Base-by-base conservation (phyloP, 306 rosid species). In the Medicago lupulina region DNA sequence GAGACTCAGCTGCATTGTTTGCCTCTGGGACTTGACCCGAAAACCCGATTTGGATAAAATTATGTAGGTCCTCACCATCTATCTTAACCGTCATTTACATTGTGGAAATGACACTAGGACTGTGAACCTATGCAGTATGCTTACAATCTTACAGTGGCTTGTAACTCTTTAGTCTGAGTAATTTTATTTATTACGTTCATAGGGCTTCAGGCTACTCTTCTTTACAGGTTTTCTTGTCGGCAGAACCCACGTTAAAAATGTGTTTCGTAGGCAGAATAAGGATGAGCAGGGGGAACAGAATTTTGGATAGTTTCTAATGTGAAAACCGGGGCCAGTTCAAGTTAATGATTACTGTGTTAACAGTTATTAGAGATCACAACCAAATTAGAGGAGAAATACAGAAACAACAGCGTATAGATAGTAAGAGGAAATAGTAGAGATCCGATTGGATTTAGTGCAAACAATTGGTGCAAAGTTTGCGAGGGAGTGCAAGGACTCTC, bases 181-280 rank as follows among this genome's bases (percentile, higher is more conserved):
- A 38, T 68, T 16, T 58, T 75, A 47, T 62, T 40, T 54, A 73
- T 65, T 38, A 43, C 11, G 44, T 75, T 23, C 25, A 41, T 76
- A 62, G 62, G 64, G 51, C 62, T 63, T 15, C 55, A 55, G 17
- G 54, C 41, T 79, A 60, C 71, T 39, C 67, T 65, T 41, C 43
- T 71, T 75, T 64, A 25, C 75, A 69, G 19, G 59, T 67, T 76
- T 72, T 73, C 60, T 8, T 18, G 60, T 59, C 31, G 51, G 71
- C 19, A 70, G 34, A 59, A 59, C 64, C 75, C 10, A 9, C 55
- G 34, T 70, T 34, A 78, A 60, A 77, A 58, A 18, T 18, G 19
- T 77, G 59, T 44, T 67, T 57, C 1, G 6, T 58, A 59, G 51
- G 63, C 11, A 34, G 70, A 69, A 57, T 34, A 60, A 59, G 70